Base-by-base conservation (phyloP, 148 eudicot genomes). In the Drosera capensis region DNA sequence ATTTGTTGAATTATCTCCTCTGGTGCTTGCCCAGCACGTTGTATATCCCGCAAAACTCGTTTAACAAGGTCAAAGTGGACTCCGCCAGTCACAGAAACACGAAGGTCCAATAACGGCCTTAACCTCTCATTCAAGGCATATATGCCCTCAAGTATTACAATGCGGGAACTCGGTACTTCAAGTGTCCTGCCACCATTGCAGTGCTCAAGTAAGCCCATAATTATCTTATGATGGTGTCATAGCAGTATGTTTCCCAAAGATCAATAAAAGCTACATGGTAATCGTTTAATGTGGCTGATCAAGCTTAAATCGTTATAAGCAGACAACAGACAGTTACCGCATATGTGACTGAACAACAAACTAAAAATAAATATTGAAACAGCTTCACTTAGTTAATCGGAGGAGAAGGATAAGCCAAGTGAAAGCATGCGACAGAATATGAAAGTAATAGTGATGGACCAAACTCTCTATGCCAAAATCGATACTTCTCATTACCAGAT, bases 1-100 rank as follows among this genome's bases (percentile, higher is more conserved):
- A 75, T 75, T 63, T 75, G 81, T 51, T 75, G 68, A 30, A 75
- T 75, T 25, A 75, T 75, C 58, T 75, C 81, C 64, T 71, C 71
- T 5, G 81, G 81, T 58, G 59, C 81, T 51, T 75, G 81, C 0
- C 81, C 81, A 47, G 77, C 81, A 39, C 81, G 81, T 35, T 75
- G 81, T 51, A 75, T 68, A 54, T 75, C 81, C 55, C 81, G 54
- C 35, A 75, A 58, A 42, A 75, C 81, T 37, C 81, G 55, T 59
- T 75, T 75, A 18, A 75, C 81, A 46, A 75, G 81, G 46, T 75
- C 81, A 65, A 75, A 67, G 49, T 71, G 77, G 41, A 75, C 77
- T 36, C 81, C 81, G 40, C 81, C 81, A 9, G 66, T 71, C 29
- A 75, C 77, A 25, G 81, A 75, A 55, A 75, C 71, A 49, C 74